phyloP scores from a whole-genome alignment of 176 grass and related monocot genomes.

The Avena atlantica region DNA sequence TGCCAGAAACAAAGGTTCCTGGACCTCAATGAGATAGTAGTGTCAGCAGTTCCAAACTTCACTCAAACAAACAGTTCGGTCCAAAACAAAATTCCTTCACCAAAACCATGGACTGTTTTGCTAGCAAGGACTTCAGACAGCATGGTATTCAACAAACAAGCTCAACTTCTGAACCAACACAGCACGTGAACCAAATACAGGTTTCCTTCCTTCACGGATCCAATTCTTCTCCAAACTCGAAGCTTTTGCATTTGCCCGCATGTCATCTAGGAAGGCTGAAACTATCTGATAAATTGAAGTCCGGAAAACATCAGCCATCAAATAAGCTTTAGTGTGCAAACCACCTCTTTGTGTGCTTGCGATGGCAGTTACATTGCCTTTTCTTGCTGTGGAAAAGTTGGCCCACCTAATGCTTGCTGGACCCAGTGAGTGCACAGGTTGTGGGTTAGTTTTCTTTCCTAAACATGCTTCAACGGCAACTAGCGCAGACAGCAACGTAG shows the following conservation, averaged over 20 bases:
- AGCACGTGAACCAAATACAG: conserved; percentile 72
- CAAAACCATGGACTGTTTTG: background rate
- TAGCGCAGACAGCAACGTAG: conserved; percentile 78
- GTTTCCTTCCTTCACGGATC: conserved; percentile 78
- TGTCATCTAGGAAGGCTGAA: conserved; percentile 74
- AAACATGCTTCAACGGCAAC: conserved; percentile 81
- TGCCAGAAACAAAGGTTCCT: conserved; percentile 21
- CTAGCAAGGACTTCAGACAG: conserved; percentile 60
- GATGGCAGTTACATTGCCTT: conserved; percentile 51
- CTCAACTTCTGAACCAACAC: conserved; percentile 85
- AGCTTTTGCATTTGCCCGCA: conserved; percentile 77
- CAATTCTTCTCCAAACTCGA: conserved; percentile 85
- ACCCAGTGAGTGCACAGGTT: conserved; percentile 51
- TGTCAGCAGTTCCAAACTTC: conserved; percentile 2
- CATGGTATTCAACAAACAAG: conserved; percentile 75
- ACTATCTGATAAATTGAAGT: conserved; percentile 87
- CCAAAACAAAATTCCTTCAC: conserved; percentile 20
- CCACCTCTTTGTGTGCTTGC: conserved; percentile 56
- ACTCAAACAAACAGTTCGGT: background rate
- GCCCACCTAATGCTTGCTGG: conserved; percentile 67
- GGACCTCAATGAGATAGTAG: background rate
- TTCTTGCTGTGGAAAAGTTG: conserved; percentile 63
- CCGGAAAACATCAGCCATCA: conserved; percentile 76
- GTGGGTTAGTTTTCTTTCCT: conserved; percentile 83
- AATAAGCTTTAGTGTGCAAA: conserved; percentile 71